Conservation (phyloP, 2,329 filamentous ascomycete genomes). For the Cylindrodendrum hubeiense region DNA sequence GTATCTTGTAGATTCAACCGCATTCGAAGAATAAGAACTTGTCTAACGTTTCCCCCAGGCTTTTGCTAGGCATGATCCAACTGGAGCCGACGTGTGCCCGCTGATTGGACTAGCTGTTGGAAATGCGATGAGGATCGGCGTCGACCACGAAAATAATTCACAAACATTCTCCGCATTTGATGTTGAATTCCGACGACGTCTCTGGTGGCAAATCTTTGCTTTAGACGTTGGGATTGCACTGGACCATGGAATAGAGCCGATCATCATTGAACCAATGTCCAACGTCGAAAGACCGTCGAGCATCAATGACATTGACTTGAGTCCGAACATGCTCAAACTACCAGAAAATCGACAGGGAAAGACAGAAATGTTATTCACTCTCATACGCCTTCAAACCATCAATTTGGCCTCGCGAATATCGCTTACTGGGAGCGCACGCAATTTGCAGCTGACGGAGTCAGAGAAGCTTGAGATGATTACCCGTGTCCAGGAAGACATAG, state of each 20-base stretch:
- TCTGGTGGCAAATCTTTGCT: slow-evolving; percentile 67
- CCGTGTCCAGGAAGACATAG: not conserved
- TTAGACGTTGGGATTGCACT: slow-evolving; percentile 63
- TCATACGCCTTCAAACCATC: not conserved
- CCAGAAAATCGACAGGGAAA: not conserved
- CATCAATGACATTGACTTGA: slow-evolving; percentile 1
- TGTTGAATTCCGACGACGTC: slow-evolving; percentile 63
- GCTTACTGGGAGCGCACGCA: slow-evolving; percentile 8
- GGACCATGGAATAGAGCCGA: slow-evolving; percentile 58
- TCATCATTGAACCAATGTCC: slow-evolving; percentile 11
- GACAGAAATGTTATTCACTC: slow-evolving; percentile 18
- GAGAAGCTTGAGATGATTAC: slow-evolving; percentile 7
- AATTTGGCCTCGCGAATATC: slow-evolving; percentile 1
- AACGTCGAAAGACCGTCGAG: slow-evolving; percentile 3
- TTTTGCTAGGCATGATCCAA: slow-evolving; percentile 17
- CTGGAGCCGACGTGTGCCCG: slow-evolving; percentile 20
- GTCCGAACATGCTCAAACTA: not conserved
- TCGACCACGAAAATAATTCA: slow-evolving; percentile 39
- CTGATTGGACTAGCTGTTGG: slow-evolving; percentile 31
- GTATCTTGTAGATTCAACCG: slow-evolving; percentile 23
- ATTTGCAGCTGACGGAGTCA: not conserved
- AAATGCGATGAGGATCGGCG: slow-evolving; percentile 34
- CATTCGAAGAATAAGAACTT: not conserved
- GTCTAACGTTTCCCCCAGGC: not conserved
- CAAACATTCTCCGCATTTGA: slow-evolving; percentile 64